Percentiles rank a stretch among this genome's conserved stretches.
Conservation (phyloP, 306 rosid species). For the Acacia melanoxylon region DNA sequence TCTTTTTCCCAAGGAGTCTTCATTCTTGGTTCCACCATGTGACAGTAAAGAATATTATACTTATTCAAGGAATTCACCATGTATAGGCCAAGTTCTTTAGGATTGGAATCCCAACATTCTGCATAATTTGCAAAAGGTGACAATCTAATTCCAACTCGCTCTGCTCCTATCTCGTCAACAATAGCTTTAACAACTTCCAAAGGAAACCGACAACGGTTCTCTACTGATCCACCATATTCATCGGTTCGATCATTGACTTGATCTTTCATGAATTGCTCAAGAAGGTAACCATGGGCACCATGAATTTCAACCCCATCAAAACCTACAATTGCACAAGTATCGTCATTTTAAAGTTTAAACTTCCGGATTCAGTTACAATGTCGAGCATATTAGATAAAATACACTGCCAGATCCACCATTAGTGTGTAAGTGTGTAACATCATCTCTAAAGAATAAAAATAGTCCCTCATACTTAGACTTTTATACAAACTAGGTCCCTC, state of each 20-base stretch:
- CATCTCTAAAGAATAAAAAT: slow-evolving; percentile 9
- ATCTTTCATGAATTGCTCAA: not conserved
- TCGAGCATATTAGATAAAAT: not conserved
- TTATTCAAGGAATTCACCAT: not conserved
- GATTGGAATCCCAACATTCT: not conserved
- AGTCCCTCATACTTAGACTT: not conserved
- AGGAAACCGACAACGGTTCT: not conserved
- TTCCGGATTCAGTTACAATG: not conserved
- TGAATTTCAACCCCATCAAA: not conserved
- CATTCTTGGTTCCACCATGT: not conserved
- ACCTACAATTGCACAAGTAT: not conserved
- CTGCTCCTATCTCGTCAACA: not conserved
- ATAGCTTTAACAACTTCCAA: not conserved
- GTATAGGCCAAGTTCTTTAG: not conserved
- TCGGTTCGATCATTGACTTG: not conserved
- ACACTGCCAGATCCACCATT: not conserved
- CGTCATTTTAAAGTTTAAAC: not conserved
- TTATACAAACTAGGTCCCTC: not conserved
- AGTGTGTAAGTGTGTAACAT: not conserved
- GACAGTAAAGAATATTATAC: not conserved
- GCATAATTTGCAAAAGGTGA: not conserved
- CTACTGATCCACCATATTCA: not conserved
- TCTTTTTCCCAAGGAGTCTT: not conserved
- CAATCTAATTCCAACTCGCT: not conserved
- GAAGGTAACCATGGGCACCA: not conserved